These are phyloP conservation scores for Termitomyces sp. DNA, from an alignment of 1,284 basidiomycete genomes.

Conservation along the genomic window DNA sequence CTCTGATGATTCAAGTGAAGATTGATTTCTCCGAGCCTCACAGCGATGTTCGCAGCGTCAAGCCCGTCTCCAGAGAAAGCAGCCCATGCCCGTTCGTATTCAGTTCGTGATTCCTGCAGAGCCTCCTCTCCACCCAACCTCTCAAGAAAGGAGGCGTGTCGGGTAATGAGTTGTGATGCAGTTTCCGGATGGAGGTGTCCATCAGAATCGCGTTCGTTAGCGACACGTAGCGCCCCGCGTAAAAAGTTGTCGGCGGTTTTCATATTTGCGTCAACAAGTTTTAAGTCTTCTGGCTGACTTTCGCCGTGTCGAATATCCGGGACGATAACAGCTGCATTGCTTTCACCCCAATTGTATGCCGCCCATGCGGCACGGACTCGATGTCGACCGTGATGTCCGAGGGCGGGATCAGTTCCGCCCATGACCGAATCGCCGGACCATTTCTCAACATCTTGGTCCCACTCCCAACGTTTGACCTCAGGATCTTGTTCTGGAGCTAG, in stretches of 20 bases:
- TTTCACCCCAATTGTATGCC: conserved; percentile 67
- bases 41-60: conserved; percentile 51
- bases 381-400: conserved; percentile 65
- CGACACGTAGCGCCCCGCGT: conserved; percentile 43
- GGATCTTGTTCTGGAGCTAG: conserved; percentile 49
- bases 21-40: conserved; percentile 63
- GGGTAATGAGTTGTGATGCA: conserved; percentile 51
- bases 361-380: conserved; percentile 75
- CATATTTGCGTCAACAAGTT: conserved; percentile 47
- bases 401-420: conserved; percentile 70
- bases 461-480: conserved; percentile 61
- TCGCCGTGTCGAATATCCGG: conserved; percentile 30
- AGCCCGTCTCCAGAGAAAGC: conserved; percentile 34
- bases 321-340: conserved; percentile 35
- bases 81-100: conserved; percentile 64
- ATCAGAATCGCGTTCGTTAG: conserved; percentile 31
- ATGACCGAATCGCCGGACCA: conserved; percentile 63
- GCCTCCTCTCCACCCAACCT: conserved; percentile 59
- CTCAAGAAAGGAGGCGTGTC: conserved; percentile 65
- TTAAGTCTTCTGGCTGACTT: conserved; percentile 32
- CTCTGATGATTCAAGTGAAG: conserved; percentile 45
- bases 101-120: conserved; percentile 51
- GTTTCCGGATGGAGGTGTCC: conserved; percentile 46
- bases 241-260: conserved; percentile 53
- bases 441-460: conserved; percentile 64